Percentiles rank a stretch among this genome's conserved stretches.
These are phyloP conservation scores for Xerocomus potaroensis DNA, from an alignment of 768 basidiomycete genomes.

Conservation along the genomic window DNA sequence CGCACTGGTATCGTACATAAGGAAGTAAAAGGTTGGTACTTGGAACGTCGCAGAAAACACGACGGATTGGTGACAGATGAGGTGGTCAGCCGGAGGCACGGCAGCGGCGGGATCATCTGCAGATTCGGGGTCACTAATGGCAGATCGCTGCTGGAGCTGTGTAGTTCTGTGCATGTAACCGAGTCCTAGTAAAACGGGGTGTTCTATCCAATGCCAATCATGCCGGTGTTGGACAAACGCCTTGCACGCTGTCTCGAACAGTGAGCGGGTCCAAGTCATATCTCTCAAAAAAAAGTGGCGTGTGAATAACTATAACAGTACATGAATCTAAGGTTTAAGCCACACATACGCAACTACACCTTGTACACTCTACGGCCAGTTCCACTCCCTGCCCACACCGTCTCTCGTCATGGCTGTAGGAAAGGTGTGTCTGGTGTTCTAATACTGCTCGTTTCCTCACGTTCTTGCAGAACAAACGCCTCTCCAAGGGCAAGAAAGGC, in stretches of 20 bases:
- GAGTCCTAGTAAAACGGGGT: conserved; percentile 41
- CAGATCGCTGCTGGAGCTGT: conserved; percentile 15
- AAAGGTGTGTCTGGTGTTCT: conserved; percentile 51
- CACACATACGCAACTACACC: conserved; percentile 35
- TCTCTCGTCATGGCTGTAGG: conserved; percentile 77
- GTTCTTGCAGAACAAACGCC: conserved; percentile 81
- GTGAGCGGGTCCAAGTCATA: conserved; percentile 43
- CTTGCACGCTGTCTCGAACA: conserved; percentile 60
- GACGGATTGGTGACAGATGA: conserved; percentile 60
- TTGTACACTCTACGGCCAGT: conserved; percentile 38
- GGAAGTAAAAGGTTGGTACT: conserved; percentile 84
- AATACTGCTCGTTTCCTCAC: background rate
- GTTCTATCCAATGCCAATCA: conserved; percentile 63
- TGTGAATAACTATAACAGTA: conserved; percentile 43
- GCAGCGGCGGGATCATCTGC: conserved; percentile 40
- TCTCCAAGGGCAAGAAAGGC: conserved; percentile 97
- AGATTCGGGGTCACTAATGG: conserved; percentile 15
- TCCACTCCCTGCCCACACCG: conserved; percentile 43
- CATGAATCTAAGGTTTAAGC: conserved; percentile 57
- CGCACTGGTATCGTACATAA: conserved; percentile 63
- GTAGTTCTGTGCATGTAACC: conserved; percentile 46
- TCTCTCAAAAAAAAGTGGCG: conserved; percentile 24
- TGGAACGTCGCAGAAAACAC: conserved; percentile 76
- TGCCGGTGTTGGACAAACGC: conserved; percentile 39
- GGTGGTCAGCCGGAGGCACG: conserved; percentile 22